phyloP scores from a whole-genome alignment of 768 basidiomycete species.

The Psilocybe subaeruginosa region DNA sequence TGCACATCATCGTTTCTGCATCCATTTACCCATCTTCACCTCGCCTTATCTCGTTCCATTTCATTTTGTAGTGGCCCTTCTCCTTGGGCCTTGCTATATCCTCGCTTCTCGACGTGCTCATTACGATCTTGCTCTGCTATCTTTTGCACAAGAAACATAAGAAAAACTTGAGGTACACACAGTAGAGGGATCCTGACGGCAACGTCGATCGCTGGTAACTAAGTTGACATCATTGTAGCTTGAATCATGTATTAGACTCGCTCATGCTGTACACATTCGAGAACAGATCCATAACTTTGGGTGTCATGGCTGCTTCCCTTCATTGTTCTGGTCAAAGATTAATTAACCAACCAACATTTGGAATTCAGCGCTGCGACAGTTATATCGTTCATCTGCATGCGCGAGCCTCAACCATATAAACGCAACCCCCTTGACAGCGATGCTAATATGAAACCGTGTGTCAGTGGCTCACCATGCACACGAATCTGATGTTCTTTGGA shows the following conservation, averaged over 20 bases:
- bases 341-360: not conserved
- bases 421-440: not conserved
- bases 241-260: slow-evolving; percentile 49
- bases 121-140: slow-evolving; percentile 47
- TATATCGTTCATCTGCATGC: slow-evolving; percentile 3
- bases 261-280: slow-evolving; percentile 58
- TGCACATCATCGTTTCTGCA: too few species aligned
- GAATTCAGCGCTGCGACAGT: slow-evolving; percentile 8
- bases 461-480: slow-evolving; percentile 41
- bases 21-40: not conserved
- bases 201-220: not conserved
- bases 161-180: slow-evolving; percentile 37
- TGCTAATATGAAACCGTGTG: not conserved
- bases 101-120: slow-evolving; percentile 50
- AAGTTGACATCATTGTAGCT: slow-evolving; percentile 23
- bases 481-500: too few species aligned
- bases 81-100: slow-evolving; percentile 55
- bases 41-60: not conserved
- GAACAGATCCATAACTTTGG: slow-evolving; percentile 50
- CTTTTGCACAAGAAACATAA: slow-evolving; percentile 43
- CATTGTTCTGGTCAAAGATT: not conserved
- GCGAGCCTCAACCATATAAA: not conserved
- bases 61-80: slow-evolving; percentile 30
- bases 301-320: not conserved
- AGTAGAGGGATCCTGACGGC: not conserved